phyloP scores from a whole-genome alignment of 2,329 filamentous ascomycete species.

The Calonectria pseudoturangicola region DNA sequence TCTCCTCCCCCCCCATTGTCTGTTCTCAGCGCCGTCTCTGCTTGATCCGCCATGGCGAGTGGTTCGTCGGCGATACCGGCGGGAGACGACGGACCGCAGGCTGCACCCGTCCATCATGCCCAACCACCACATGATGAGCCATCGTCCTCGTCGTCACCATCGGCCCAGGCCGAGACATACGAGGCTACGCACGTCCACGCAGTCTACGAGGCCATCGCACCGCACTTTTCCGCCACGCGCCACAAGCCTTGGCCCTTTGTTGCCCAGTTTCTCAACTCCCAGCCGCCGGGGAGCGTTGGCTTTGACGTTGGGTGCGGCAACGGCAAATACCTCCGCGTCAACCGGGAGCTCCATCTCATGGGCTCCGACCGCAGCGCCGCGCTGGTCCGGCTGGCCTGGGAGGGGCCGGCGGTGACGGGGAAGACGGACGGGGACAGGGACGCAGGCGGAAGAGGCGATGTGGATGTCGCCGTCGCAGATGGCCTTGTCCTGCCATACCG shows the following conservation, averaged over 20 bases:
- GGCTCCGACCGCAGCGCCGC: conserved; percentile 86
- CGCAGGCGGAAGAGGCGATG: conserved; percentile 61
- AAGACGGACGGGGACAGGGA: conserved; percentile 42
- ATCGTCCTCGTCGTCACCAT: conserved; percentile 46
- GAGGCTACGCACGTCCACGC: conserved; percentile 92
- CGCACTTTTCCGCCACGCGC: conserved; percentile 87
- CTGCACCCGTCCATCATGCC: conserved; percentile 40
- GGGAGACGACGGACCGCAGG: conserved; percentile 44
- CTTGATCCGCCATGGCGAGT: conserved; percentile 49
- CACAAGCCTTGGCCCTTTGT: conserved; percentile 95
- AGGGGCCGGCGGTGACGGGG: conserved; percentile 44
- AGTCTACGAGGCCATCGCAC: conserved; percentile 91
- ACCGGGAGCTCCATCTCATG: conserved; percentile 84
- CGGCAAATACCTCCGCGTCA: conserved; percentile 93
- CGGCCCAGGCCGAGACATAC: conserved; percentile 72
- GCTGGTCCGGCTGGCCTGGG: conserved; percentile 70
- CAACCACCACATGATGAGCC: conserved; percentile 40
- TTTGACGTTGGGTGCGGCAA: conserved; percentile 97
- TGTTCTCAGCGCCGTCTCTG: conserved; percentile 13
- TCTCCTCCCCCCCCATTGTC: conserved; percentile 1
- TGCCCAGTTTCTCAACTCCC: conserved; percentile 81
- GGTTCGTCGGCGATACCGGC: conserved; percentile 52
- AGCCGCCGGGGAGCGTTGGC: conserved; percentile 83
- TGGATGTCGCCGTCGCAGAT: conserved; percentile 86
- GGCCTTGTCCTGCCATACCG: conserved; percentile 89